Evolutionary conservation across 306 rosid genomes (phyloP), one percentile per base, ranked within the genome.

Genomic region (Trichosanthes truncata): DNA sequence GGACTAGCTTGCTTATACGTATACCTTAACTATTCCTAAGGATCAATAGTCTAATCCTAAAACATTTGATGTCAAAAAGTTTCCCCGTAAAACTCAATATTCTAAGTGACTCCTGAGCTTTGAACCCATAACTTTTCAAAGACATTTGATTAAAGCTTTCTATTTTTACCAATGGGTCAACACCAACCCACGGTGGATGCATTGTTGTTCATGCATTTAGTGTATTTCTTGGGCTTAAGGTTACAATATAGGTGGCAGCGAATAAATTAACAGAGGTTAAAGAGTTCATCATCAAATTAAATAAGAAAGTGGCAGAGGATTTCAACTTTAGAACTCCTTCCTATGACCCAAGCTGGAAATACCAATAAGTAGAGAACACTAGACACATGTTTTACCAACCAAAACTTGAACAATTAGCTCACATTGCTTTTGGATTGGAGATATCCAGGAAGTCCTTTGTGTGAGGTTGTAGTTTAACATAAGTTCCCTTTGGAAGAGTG

Each of bases 341-440:
- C 13, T 40, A 21, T 20, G 26, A 40, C 75, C 51, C 17, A n/a
- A 72, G 59, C 38, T 72, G 6, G 21, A 72, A 72, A 72, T 46
- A 46, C 23, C n/a, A 72, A 49, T 3, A 29, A 29, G 35, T 15
- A 4, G 60, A 14, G 53, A 73, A 46, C 29, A 38, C 43, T 66
- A 66, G 29, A 40, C 7, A 35, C 23, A 33, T 53, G 69, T 71
- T 33, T 65, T 31, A 66, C n/a, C 6, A 20, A 38, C 17, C 49
- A 66, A 66, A 35, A 49, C 46, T 49, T 14, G 45, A 74, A 74
- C 5, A 74, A 18, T 17, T 74, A 49, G 85, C 99, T 93, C 83
- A 93, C 99, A 96, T 93, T 78, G 99, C 98, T 88, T 96, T 96
- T 66, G 99, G 99, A 78, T 96, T 96, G 48, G 98, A 96, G 82